phyloP scores from a whole-genome alignment of 1,139 yeast genomes.

The Saccharomycopsis crataegensis region DNA sequence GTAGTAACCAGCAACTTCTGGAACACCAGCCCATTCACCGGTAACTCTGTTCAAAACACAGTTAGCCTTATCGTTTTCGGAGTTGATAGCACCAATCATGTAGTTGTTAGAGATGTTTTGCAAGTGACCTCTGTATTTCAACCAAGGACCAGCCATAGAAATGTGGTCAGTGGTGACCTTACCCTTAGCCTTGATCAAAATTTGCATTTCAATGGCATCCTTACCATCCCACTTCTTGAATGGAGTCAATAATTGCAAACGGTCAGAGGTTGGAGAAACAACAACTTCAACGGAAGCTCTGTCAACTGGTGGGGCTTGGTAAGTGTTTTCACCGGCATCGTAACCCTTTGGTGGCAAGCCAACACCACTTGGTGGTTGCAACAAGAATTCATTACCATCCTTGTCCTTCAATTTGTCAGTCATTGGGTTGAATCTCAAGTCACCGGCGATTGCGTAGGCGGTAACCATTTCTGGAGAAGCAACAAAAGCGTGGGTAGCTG shows the following conservation, averaged over 20 bases:
- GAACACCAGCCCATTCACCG: slow-evolving; percentile 91
- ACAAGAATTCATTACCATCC: slow-evolving; percentile 92
- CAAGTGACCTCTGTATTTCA: slow-evolving; percentile 99
- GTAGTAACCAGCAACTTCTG: slow-evolving; percentile 92
- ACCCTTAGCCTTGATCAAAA: slow-evolving; percentile 93
- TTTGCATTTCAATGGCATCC: slow-evolving; percentile 84
- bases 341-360: slow-evolving; percentile 92
- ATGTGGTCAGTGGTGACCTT: slow-evolving; percentile 99
- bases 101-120: slow-evolving; percentile 98
- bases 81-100: slow-evolving; percentile 99
- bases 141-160: slow-evolving; percentile 99
- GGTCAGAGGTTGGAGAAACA: slow-evolving; percentile 80
- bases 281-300: slow-evolving; percentile 68
- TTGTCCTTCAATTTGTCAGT: slow-evolving; percentile 92
- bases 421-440: slow-evolving; percentile 95
- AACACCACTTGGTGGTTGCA: slow-evolving; percentile 82
- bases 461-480: slow-evolving; percentile 98
- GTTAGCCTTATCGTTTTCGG: slow-evolving; percentile 95
- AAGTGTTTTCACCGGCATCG: slow-evolving; percentile 92
- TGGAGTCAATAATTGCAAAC: slow-evolving; percentile 86
- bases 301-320: slow-evolving; percentile 95
- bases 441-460: slow-evolving; percentile 95
- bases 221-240: slow-evolving; percentile 95
- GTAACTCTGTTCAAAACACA: slow-evolving; percentile 82
- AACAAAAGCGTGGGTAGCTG: slow-evolving; percentile 95